Conservation (phyloP, 495 filamentous ascomycete genomes). For the Aspergillus indologenus region DNA sequence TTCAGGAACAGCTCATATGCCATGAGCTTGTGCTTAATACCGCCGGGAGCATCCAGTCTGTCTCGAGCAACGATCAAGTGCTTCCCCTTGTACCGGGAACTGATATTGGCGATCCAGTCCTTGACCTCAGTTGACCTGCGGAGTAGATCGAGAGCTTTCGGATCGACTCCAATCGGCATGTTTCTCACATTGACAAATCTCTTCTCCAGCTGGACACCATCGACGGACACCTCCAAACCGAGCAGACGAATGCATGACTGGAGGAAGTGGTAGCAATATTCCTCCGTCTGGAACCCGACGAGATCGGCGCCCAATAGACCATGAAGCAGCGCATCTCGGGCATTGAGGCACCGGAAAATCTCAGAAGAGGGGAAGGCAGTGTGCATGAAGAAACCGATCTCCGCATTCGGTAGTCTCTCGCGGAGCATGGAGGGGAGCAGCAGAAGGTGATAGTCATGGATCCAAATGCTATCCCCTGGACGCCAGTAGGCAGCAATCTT, state of each 20-base stretch:
- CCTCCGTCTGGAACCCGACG: conserved; percentile 86
- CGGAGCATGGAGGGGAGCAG: conserved; percentile 85
- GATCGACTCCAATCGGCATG: conserved; percentile 71
- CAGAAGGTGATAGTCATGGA: conserved; percentile 91
- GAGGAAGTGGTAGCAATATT: conserved; percentile 90
- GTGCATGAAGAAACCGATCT: conserved; percentile 94
- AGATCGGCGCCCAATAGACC: conserved; percentile 89
- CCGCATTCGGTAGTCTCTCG: conserved; percentile 77
- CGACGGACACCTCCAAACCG: conserved; percentile 77
- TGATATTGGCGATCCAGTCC: conserved; percentile 73
- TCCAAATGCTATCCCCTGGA: conserved; percentile 83
- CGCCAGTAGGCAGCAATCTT: conserved; percentile 88
- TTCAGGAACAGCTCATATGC: conserved; percentile 93
- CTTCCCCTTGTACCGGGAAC: conserved; percentile 77
- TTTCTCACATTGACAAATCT: conserved; percentile 83
- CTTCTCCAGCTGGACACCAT: conserved; percentile 87
- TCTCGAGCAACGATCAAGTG: conserved; percentile 86
- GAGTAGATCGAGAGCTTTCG: conserved; percentile 64
- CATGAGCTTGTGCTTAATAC: conserved; percentile 86
- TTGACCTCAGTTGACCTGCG: conserved; percentile 69
- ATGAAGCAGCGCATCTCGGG: conserved; percentile 78
- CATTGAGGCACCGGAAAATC: conserved; percentile 87
- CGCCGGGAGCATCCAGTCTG: conserved; percentile 86
- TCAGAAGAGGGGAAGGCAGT: conserved; percentile 94
- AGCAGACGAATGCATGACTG: conserved; percentile 89